These are phyloP conservation scores for Ceratocystis variospora DNA, from an alignment of 2,329 filamentous ascomycete genomes.

Conservation along the genomic window DNA sequence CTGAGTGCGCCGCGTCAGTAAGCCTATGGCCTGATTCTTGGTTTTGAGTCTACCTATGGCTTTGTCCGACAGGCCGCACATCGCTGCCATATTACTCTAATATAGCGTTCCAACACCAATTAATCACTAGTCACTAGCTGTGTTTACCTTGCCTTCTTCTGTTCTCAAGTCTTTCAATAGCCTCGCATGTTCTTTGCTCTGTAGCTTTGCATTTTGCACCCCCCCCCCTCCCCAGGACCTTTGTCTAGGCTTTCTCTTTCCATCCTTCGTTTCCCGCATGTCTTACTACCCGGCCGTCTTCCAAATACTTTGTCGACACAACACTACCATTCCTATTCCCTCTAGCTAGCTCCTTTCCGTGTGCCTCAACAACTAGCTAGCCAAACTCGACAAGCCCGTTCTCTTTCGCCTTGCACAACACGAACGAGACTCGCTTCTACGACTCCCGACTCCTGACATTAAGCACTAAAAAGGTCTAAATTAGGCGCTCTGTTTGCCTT, in stretches of 20 bases:
- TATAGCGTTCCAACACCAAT: not conserved
- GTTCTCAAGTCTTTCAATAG: not conserved
- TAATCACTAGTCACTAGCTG: not conserved
- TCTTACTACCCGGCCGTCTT: not conserved
- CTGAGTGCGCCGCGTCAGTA: not conserved
- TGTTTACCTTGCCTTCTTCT: not conserved
- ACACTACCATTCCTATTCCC: not conserved
- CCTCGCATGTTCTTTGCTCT: not conserved
- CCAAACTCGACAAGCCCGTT: not conserved
- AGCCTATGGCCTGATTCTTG: not conserved
- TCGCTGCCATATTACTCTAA: not conserved
- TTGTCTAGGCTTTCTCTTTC: not conserved
- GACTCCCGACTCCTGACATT: not conserved
- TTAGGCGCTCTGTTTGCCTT: not conserved
- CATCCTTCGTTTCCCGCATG: not conserved
- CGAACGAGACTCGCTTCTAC: not conserved
- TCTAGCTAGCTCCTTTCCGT: not conserved
- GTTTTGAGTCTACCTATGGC: not conserved
- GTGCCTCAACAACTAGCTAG: not conserved
- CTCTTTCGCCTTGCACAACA: not conserved
- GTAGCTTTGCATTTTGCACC: not conserved
- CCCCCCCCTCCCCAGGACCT: not conserved
- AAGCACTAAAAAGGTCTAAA: too few species aligned
- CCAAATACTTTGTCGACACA: not conserved
- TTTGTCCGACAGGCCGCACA: conserved; percentile 1